Evolutionary conservation across 2,329 filamentous ascomycete species (phyloP).

Genomic region (Aspergillus japonicus): DNA sequence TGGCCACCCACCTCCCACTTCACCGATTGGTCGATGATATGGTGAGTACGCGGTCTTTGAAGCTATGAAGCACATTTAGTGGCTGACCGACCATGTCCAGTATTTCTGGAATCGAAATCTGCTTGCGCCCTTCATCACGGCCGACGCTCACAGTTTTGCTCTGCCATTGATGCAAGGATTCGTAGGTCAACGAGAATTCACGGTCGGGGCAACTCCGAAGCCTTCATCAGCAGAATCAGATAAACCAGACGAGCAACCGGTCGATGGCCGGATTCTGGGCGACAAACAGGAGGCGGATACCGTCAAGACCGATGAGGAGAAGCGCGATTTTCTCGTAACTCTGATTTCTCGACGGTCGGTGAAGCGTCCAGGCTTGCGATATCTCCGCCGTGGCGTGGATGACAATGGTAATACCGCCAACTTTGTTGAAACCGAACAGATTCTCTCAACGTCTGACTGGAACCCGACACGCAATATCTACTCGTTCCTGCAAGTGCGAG

Average conservation of each 20-base stretch:
- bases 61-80: background rate
- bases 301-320: conserved; percentile 26
- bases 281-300: conserved; percentile 38
- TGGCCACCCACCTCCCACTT: conserved; percentile 57
- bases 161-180: conserved; percentile 92
- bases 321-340: conserved; percentile 70
- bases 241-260: conserved; percentile 17
- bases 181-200: conserved; percentile 80
- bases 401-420: conserved; percentile 88
- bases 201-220: conserved; percentile 54
- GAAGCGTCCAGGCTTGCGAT: conserved; percentile 82
- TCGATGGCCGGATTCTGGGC: conserved; percentile 41
- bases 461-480: conserved; percentile 62
- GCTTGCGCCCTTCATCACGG: conserved; percentile 68
- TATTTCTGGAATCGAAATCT: conserved; percentile 93
- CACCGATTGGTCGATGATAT: conserved; percentile 70
- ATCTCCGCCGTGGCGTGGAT: conserved; percentile 85
- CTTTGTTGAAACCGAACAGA: conserved; percentile 90
- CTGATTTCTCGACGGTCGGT: conserved; percentile 86
- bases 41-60: conserved; percentile 36
- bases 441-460: conserved; percentile 72
- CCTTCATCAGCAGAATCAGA: conserved; percentile 13
- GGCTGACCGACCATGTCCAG: conserved; percentile 29
- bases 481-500: conserved; percentile 83
- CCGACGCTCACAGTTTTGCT: conserved; percentile 68